Evolutionary conservation across 306 rosid species (phyloP).

Genomic region (Glycine latifolia): DNA sequence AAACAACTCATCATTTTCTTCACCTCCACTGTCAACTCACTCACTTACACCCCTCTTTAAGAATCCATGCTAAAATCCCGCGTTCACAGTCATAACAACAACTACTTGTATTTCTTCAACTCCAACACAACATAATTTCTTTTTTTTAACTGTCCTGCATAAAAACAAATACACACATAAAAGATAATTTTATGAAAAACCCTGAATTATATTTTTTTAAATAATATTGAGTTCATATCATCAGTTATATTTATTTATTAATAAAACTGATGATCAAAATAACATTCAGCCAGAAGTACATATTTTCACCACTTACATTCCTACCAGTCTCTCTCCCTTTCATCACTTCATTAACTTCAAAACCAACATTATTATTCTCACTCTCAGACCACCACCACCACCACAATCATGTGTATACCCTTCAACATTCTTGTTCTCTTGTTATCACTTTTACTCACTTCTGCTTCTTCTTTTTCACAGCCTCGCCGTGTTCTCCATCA

Average conservation of each 20-base stretch:
- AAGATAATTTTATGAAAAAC: too few species aligned
- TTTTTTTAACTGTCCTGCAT: background rate
- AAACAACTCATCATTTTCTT: slow-evolving; percentile 42
- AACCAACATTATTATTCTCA: too few species aligned
- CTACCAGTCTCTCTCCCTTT: slow-evolving; percentile 8
- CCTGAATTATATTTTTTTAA: too few species aligned
- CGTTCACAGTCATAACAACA: background rate
- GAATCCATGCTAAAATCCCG: background rate
- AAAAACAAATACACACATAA: too few species aligned
- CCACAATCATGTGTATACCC: background rate
- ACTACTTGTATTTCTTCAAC: background rate
- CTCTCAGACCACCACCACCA: background rate
- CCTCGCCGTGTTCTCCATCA: slow-evolving; percentile 75
- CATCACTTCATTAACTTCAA: background rate
- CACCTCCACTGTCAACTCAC: slow-evolving; percentile 29
- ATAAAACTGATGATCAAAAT: too few species aligned
- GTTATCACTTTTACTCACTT: background rate
- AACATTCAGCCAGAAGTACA: background rate
- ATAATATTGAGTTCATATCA: too few species aligned
- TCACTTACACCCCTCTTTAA: too few species aligned
- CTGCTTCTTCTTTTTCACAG: background rate
- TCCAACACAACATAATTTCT: background rate
- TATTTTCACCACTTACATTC: background rate
- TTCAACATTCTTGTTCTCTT: background rate
- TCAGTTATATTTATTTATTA: too few species aligned